Conservation (phyloP, 2,329 filamentous ascomycete species). For the Fusarium humuli region DNA sequence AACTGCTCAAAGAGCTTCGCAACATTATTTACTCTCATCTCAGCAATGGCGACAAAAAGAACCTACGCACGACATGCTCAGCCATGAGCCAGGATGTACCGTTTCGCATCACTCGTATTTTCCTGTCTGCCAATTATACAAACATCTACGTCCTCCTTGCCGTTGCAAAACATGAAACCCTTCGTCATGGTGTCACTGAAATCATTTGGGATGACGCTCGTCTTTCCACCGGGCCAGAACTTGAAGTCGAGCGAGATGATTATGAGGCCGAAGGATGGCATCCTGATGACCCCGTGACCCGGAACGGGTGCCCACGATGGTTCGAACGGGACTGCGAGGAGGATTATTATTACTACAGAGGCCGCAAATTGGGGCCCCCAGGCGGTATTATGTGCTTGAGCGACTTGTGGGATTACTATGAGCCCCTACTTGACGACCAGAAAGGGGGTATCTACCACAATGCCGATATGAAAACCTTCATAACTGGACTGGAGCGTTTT, state of each 20-base stretch:
- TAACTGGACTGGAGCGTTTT: constrained; percentile 1
- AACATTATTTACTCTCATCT: not conserved
- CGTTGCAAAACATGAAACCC: not conserved
- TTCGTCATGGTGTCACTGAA: constrained; percentile 3
- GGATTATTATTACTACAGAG: no score
- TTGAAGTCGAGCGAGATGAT: no score
- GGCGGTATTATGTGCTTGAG: no score
- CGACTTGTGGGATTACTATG: no score
- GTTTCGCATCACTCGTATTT: not conserved
- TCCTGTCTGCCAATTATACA: constrained; percentile 1
- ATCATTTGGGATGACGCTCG: constrained; percentile 5
- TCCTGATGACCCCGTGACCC: no score
- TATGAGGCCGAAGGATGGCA: no score
- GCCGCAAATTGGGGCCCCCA: no score
- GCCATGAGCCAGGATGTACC: not conserved
- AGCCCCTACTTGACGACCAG: no score
- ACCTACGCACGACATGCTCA: not conserved
- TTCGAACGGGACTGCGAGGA: no score
- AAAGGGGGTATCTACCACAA: no score
- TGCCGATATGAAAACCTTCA: not conserved
- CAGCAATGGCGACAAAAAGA: not conserved
- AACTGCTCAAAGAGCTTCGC: not conserved
- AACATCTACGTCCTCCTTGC: not conserved
- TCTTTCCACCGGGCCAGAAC: not conserved
- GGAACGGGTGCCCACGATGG: no score